Evolutionary conservation across 2,329 filamentous ascomycete genomes (phyloP), one percentile per base, ranked within the genome.

Genomic region (Epichloe amarillans): DNA sequence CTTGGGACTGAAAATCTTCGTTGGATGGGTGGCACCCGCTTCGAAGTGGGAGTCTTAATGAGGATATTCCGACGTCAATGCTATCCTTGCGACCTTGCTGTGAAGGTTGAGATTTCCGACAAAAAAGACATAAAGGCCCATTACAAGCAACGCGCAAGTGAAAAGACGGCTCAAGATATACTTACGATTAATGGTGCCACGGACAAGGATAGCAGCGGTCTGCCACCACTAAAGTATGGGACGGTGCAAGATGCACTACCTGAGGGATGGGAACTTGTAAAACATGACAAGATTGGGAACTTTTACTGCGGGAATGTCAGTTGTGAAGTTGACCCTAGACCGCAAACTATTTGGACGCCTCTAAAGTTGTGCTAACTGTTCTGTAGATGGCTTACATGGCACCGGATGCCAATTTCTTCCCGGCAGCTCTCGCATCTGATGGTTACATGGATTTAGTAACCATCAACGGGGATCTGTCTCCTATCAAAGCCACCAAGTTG

Each of bases 281-380:
- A 85, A 0, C 78, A 85, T 55, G 81, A 93, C 55, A 87, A 84
- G 33, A 72, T 98, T 50, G 89, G 89, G 45, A 96, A 88, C 61
- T 95, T 98, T 65, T 97, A 94, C 68, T 86, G 84, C 35, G 93
- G 93, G 54, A 98, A 96, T 64, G 82, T 83, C 62, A 70, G 79
- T 39, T 19, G 19, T 36, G n/a, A n/a, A 5, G 30, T 8, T 15
- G 19, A 36, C 5, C 23, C n/a, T 15, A 2, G 15, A 44, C 26
- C 15, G 15, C n/a, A 11, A 17, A 17, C 7, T 26, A 33, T 38
- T 30, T 15, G 21, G 11, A 10, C 5, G 8, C 19, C 17, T 5
- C 23, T 12, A 5, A 2, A 30, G 15, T 11, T 38, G 12, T 45
- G 15, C 54, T 62, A 44, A 58, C 49, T 21, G 26, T 37, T 35